Conservation (phyloP, 495 filamentous ascomycete species). For the Copromyces sp. region DNA sequence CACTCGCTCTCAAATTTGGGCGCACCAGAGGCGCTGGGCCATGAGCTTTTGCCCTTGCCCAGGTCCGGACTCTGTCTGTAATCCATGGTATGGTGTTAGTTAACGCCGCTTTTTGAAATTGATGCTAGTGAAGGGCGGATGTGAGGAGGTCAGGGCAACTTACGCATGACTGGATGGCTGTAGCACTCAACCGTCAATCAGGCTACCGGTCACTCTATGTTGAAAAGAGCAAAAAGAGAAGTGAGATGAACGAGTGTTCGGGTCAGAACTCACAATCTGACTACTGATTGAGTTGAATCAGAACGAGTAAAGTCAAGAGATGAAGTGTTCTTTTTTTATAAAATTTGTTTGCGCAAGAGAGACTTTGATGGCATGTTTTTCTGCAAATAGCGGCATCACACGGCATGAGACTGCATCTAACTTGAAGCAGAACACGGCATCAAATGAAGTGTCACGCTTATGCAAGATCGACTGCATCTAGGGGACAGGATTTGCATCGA, state of each 20-base stretch:
- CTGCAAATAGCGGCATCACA: not conserved
- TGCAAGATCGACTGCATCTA: not conserved
- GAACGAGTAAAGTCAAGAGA: not conserved
- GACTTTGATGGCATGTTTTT: not conserved
- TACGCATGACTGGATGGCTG: not conserved
- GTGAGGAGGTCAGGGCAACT: not conserved
- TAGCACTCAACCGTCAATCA: not conserved
- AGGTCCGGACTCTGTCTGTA: conserved; percentile 4
- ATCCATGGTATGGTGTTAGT: not conserved
- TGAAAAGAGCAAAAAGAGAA: not conserved
- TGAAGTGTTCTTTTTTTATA: not conserved
- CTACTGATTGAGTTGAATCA: not conserved
- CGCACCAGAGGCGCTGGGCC: not conserved
- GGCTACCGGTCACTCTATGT: not conserved
- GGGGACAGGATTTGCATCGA: not conserved
- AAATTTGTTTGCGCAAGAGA: not conserved
- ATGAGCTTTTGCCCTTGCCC: conserved; percentile 4
- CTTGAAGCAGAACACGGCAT: not conserved
- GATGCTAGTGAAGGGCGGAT: not conserved
- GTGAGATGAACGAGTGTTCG: not conserved
- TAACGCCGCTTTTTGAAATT: not conserved
- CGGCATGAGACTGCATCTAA: not conserved
- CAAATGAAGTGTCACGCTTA: not conserved
- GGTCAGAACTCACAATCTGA: not conserved
- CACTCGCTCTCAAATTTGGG: not conserved